A percentile compares a stretch with the other conserved stretches of the same genome.
Evolutionary conservation across 352 stramenopile genomes (phyloP).

Genomic region (Hyaloperonospora arabidopsidis): DNA sequence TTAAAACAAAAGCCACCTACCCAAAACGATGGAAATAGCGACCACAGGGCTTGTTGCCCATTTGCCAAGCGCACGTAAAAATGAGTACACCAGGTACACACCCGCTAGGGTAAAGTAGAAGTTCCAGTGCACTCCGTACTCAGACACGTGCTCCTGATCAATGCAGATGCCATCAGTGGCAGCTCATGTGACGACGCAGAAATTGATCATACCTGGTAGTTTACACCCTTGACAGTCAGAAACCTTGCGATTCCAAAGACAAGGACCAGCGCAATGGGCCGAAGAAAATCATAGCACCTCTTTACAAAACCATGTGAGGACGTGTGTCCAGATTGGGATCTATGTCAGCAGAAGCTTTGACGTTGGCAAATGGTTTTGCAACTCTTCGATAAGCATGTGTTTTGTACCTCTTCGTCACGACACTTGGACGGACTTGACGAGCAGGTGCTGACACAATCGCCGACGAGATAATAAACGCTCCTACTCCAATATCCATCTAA

Average conservation of each 20-base stretch:
- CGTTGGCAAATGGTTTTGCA: neutral
- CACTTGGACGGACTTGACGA: slow-evolving; percentile 32
- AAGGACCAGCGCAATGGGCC: slow-evolving; percentile 60
- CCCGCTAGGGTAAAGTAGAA: slow-evolving; percentile 97
- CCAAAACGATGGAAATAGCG: slow-evolving; percentile 35
- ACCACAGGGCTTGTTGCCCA: slow-evolving; percentile 38
- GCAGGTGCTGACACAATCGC: slow-evolving; percentile 69
- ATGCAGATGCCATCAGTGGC: slow-evolving; percentile 8
- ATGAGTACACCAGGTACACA: slow-evolving; percentile 65
- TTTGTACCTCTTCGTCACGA: slow-evolving; percentile 15
- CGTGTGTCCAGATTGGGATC: slow-evolving; percentile 10
- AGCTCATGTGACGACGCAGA: neutral
- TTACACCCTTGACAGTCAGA: slow-evolving; percentile 72
- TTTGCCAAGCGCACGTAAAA: slow-evolving; percentile 43
- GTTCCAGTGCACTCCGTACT: slow-evolving; percentile 99
- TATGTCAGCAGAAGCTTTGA: slow-evolving; percentile 2
- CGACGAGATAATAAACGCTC: slow-evolving; percentile 90
- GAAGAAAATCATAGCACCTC: slow-evolving; percentile 50
- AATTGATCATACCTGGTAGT: slow-evolving; percentile 58
- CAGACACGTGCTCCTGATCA: slow-evolving; percentile 89
- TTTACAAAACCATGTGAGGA: slow-evolving; percentile 10
- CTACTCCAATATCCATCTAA: slow-evolving; percentile 96
- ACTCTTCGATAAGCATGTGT: neutral
- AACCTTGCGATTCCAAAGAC: slow-evolving; percentile 67
- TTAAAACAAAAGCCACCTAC: slow-evolving; percentile 15